A percentile compares a stretch with the other conserved stretches of the same genome.
Conservation (phyloP, 225 moss, liverwort and hornwort species). For the Climacium dendroides region DNA sequence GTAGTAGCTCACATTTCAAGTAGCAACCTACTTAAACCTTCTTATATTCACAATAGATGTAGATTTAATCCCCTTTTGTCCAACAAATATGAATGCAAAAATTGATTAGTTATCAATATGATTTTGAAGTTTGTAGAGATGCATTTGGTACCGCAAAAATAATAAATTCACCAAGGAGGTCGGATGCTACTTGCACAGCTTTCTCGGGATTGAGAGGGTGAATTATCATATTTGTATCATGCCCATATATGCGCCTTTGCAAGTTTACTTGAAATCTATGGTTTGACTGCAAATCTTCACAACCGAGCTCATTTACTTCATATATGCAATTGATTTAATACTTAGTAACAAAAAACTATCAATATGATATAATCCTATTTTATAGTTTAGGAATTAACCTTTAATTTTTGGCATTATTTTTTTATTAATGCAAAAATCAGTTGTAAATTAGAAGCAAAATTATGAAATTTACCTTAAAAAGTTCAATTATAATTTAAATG, state of each 20-base stretch:
- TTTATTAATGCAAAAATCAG: neutral
- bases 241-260: conserved; percentile 38
- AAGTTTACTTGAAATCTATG: conserved; percentile 43
- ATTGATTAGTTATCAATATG: neutral
- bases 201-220: conserved; percentile 37
- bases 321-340: too few relatives aligned
- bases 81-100: neutral
- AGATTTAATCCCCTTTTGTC: neutral
- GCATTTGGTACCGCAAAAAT: conserved; percentile 7
- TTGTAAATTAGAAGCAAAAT: neutral
- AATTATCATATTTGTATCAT: conserved; percentile 16
- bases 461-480: neutral
- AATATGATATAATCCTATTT: too few relatives aligned
- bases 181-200: conserved; percentile 25
- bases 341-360: too few relatives aligned
- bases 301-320: neutral
- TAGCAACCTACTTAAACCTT: neutral
- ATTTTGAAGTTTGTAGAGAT: neutral
- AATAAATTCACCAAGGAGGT: conserved; percentile 32
- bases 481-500: neutral
- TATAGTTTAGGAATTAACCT: too few relatives aligned
- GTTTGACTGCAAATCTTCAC: conserved; percentile 32
- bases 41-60: neutral
- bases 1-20: neutral
- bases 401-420: neutral